phyloP scores from a whole-genome alignment of 371 early-diverging fungal species.

The Mucor plumbeus region DNA sequence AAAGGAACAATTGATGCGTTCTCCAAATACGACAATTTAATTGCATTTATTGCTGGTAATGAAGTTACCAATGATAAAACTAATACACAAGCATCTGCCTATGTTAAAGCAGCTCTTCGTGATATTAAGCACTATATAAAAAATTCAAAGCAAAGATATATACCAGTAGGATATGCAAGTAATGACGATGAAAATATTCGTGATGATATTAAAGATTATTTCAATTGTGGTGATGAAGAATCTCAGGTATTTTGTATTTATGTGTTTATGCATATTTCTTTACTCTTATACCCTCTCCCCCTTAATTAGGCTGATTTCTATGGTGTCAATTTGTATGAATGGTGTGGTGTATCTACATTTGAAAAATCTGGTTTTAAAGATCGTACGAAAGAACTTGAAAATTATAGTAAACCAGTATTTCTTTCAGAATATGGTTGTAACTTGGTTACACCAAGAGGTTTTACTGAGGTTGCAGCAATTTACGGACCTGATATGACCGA shows the following conservation, averaged over 20 bases:
- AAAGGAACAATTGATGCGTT: constrained; percentile 71
- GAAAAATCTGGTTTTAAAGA: constrained; percentile 65
- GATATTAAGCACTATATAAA: constrained; percentile 73
- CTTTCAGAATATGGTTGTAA: constrained; percentile 75
- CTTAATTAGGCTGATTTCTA: constrained; percentile 69
- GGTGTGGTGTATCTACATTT: constrained; percentile 65
- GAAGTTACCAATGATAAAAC: constrained; percentile 77
- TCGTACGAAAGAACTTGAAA: constrained; percentile 58
- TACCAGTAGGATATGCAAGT: constrained; percentile 84
- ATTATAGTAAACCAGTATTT: constrained; percentile 65
- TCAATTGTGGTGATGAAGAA: constrained; percentile 73
- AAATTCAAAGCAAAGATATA: constrained; percentile 42
- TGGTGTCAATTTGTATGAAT: constrained; percentile 73
- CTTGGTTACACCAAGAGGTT: constrained; percentile 55
- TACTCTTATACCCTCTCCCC: not conserved
- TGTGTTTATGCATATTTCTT: not conserved
- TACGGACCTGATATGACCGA: constrained; percentile 72
- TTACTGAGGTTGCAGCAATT: constrained; percentile 66
- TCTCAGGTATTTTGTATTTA: constrained; percentile 39
- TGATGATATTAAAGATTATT: constrained; percentile 71
- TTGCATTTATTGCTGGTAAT: constrained; percentile 82
- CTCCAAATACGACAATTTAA: constrained; percentile 64
- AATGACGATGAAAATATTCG: constrained; percentile 78
- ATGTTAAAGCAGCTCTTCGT: constrained; percentile 75
- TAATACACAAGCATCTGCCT: constrained; percentile 72